Percentiles rank a stretch among this genome's conserved stretches.
phyloP scores from a whole-genome alignment of 257 asterid species.

The Lithospermum erythrorhizon region DNA sequence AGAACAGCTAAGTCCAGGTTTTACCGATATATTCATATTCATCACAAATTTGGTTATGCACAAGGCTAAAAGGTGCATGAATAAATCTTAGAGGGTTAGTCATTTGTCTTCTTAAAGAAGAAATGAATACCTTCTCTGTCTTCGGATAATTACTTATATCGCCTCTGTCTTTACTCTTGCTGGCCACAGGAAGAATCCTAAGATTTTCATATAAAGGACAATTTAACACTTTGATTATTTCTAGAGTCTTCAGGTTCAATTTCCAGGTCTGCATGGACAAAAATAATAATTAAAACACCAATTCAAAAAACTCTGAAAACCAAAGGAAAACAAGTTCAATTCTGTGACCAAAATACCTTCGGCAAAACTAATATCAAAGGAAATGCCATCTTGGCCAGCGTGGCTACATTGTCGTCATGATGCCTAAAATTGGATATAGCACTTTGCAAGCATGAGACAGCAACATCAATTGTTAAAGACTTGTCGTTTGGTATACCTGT shows the following conservation, averaged over 20 bases:
- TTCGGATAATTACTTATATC: not conserved
- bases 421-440: constrained; percentile 41
- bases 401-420: constrained; percentile 31
- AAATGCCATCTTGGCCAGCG: constrained; percentile 45
- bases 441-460: constrained; percentile 50
- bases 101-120: not conserved
- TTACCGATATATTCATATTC: not conserved
- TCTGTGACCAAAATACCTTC: constrained; percentile 39
- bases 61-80: not conserved
- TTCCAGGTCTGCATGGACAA: constrained; percentile 44
- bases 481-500: constrained; percentile 46
- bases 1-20: not conserved
- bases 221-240: constrained; percentile 50
- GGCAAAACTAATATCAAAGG: constrained; percentile 61
- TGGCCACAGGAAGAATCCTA: constrained; percentile 20
- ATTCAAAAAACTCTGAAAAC: constrained; percentile 5
- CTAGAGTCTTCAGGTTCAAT: constrained; percentile 64
- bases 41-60: not conserved
- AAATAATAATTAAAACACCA: constrained; percentile 13
- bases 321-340: not conserved
- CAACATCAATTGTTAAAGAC: constrained; percentile 32
- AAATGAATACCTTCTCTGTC: constrained; percentile 39
- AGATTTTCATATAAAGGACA: constrained; percentile 70
- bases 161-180: not conserved
- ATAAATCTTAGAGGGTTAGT: not conserved